Base-by-base conservation (phyloP, 2,329 filamentous ascomycete genomes). In the Hypoxylon sp. region DNA sequence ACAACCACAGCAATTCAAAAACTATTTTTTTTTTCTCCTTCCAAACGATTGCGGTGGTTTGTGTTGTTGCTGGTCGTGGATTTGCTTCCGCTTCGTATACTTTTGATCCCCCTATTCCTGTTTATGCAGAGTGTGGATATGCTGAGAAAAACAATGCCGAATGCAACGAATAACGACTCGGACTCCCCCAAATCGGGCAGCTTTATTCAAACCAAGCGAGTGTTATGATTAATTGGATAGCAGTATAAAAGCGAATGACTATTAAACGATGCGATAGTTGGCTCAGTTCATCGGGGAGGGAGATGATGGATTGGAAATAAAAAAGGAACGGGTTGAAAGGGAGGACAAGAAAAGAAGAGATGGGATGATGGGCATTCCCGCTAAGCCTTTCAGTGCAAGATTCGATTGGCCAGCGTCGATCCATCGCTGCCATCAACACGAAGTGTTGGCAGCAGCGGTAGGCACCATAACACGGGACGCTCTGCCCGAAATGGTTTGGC, bases 201-300 rank as follows among this genome's bases (percentile, higher is more conserved):
- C 36, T 37, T 34, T 50, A 36, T 58, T 31, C 51, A 25, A 57
- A 55, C 51, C 7, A 57, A 66, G 63, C 63, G 65, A 67, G 36
- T 53, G 63, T 57, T 47, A 34, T 36, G 43, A 27, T 42, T 59
- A 34, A 29, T 30, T 40, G 21, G 29, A 27, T 31, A 38, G 27
- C 12, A 48, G 35, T 51, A 57, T 43, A 50, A 53, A 62, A 67
- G 65, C 65, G 65, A 67, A 64, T 52, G 65, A 64, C 62, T 41
- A 52, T 27, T 51, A 42, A 44, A 44, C 47, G 50, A 57, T 43
- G 54, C 45, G 31, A 34, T 17, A 36, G 19, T n/a, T 31, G 29
- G 26, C 37, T 65, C 52, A 58, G 51, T 55, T 57, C 54, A 55
- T 62, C 54, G 56, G 51, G 35, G 47, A 52, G 53, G 9, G 43